Conservation (phyloP, 805 yeast species). For the Kazachstania psychrophila region DNA sequence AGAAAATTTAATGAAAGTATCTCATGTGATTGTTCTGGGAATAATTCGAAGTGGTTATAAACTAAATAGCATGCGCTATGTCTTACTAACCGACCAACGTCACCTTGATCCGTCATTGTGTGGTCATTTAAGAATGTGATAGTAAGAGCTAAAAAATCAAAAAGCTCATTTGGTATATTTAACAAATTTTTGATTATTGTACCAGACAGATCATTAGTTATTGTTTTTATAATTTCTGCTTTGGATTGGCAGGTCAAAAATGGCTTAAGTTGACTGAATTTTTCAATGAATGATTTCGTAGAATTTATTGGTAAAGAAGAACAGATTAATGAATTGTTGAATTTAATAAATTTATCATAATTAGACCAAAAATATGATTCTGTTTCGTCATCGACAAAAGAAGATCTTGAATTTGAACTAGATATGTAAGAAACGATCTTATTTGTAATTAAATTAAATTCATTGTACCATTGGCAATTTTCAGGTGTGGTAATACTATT, state of each 20-base stretch:
- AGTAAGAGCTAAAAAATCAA: no score
- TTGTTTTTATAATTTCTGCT: conserved; percentile 10
- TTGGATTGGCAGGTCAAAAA: conserved; percentile 14
- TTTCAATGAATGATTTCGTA: conserved; percentile 4
- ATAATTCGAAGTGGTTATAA: conserved; percentile 16
- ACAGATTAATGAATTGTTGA: conserved; percentile 14
- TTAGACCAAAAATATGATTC: not conserved
- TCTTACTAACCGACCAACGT: conserved; percentile 78
- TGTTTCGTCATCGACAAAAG: not conserved
- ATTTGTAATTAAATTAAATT: conserved; percentile 2
- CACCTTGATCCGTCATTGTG: conserved; percentile 74
- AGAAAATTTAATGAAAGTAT: conserved; percentile 18
- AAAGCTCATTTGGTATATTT: no score
- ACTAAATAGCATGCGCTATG: conserved; percentile 39
- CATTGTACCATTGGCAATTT: conserved; percentile 9
- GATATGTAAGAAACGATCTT: not conserved
- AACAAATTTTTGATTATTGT: not conserved
- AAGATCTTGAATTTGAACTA: no score
- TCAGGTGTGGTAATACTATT: conserved; percentile 9
- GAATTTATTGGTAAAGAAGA: conserved; percentile 13
- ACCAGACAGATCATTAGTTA: conserved; percentile 1
- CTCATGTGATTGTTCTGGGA: not conserved
- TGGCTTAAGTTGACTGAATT: conserved; percentile 5
- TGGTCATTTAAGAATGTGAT: conserved; percentile 66
- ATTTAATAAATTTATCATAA: conserved; percentile 12